A percentile compares a stretch with the other conserved stretches of the same genome.
phyloP scores from a whole-genome alignment of 768 basidiomycete species.

The Agrocybe chaxingu region DNA sequence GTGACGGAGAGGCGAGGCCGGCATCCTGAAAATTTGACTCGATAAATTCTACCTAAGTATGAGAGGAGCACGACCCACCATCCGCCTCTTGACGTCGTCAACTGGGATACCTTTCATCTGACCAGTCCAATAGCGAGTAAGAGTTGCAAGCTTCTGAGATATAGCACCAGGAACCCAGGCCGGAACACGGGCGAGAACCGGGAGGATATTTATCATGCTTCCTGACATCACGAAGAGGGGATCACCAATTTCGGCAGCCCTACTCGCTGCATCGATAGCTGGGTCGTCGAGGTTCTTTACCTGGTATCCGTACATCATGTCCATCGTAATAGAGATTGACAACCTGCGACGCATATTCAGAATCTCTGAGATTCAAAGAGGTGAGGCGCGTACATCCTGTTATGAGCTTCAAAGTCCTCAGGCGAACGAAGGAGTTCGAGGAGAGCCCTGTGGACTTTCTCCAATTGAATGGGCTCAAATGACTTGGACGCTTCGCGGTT shows the following conservation, averaged over 20 bases:
- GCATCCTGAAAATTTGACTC: not conserved
- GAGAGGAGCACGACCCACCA: not conserved
- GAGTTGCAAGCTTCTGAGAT: slow-evolving; percentile 3
- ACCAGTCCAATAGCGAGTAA: not conserved
- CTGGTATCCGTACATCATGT: slow-evolving; percentile 16
- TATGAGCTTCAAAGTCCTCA: slow-evolving; percentile 4
- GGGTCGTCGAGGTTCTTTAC: slow-evolving; percentile 13
- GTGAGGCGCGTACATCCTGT: not conserved
- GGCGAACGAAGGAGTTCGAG: slow-evolving; percentile 17
- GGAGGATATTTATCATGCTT: slow-evolving; percentile 10
- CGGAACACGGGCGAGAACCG: slow-evolving; percentile 11
- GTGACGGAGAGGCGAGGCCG: slow-evolving; percentile 6
- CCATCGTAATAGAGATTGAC: slow-evolving; percentile 11
- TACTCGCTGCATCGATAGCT: slow-evolving; percentile 10
- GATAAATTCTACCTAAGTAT: too few species aligned
- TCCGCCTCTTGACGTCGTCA: slow-evolving; percentile 3
- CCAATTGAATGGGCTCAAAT: slow-evolving; percentile 24
- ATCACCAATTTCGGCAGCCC: not conserved
- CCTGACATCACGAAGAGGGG: slow-evolving; percentile 6
- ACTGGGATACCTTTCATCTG: slow-evolving; percentile 12
- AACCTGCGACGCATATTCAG: not conserved
- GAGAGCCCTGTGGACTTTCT: slow-evolving; percentile 25
- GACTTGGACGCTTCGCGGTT: slow-evolving; percentile 17
- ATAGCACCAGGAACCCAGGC: slow-evolving; percentile 13
- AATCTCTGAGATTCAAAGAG: not conserved